Evolutionary conservation across 2,329 filamentous ascomycete genomes (phyloP), one percentile per base, ranked within the genome.

Genomic region (Cercospora nicotianae): DNA sequence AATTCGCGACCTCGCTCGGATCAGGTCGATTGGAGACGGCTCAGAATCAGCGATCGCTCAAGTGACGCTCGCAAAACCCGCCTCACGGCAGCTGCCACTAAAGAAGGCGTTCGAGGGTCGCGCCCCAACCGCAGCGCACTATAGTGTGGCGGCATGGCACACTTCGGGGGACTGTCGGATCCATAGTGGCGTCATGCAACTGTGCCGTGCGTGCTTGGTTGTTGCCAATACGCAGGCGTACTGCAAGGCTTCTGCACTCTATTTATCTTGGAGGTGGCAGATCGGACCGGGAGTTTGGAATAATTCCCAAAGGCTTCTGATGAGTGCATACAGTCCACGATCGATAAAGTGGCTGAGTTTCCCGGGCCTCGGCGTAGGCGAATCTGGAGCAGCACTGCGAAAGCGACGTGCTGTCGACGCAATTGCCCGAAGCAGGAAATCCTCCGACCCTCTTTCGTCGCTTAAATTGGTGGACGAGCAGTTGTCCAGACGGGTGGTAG

Each of bases 131-230:
- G 55, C 55, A 58, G 55, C 55, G 55, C 55, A 10, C n/a, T 59
- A 59, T 13, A 31, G 12, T 18, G 16, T 20, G 42, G 61, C 45
- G 61, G 42, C 61, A 36, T 31, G 61, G 26, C 28, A 26, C 28
- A 55, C 16, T 26, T 26, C 61, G 61, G 61, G 61, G 61, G 31
- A 33, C 45, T 36, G 48, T 53, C 61, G 61, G 45, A 23, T 45
- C 45, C 4, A 13, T 28, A 28, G 26, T 63, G 26, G 42, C 61
- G 18, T 33, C 28, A 53, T 57, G 61, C 48, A 36, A 31, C 36
- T 42, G 36, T 42, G 36, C 36, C 36, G 36, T 42, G 28, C 30
- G 51, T 51, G 26, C 39, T 55, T 57, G 61, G 61, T 63, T 55
- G 61, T 63, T 55, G 61, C 45, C 45, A 55, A 53, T 62, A 18